Evolutionary conservation across 139 green algal species (phyloP), one percentile per base, ranked within the genome.

Genomic region (Gonium pectorale): DNA sequence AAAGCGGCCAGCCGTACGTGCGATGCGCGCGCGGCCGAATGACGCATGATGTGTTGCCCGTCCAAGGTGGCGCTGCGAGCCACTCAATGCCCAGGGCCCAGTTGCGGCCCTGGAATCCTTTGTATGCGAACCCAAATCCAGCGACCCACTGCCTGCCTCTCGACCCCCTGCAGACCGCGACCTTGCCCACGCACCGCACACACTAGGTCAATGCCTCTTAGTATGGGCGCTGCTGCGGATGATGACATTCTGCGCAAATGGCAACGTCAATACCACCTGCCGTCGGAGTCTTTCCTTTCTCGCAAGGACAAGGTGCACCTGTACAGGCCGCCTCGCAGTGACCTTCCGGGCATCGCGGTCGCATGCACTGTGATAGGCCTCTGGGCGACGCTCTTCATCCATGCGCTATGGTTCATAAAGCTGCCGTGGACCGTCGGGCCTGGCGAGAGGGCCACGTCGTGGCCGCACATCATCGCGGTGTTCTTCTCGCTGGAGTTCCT

Each of bases 401-500:
- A 92, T 37, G 89, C 75, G 29, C 49, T 83, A 37, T 92, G 74
- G 59, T 77, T 72, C 52, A 68, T 92, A 0, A 46, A 70, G 66
- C 66, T 92, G 37, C 62, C 71, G 8, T 88, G 70, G 70, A 51
- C 54, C 40, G 5, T 87, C 66, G 0, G 9, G 1, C 3, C 6
- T 22, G 72, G 72, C 51, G 72, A 67, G 67, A 26, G 62, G 6
- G 60, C 67, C 13, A 52, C 31, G 1, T 79, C 67, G 31, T 87
- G 70, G 78, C 59, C 43, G 29, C 79, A 90, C 63, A 86, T 92
- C 3, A 26, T 52, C 0, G 67, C 41, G 4, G 81, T 87, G 0
- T 92, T 92, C 74, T 73, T 90, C 7, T 49, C 73, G 29, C 62
- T 90, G 49, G 89, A 92, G 67, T 92, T 90, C 64, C 73, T 87